Base-by-base conservation (phyloP, 108 stramenopile species). In the Cyclotella distinguenda region DNA sequence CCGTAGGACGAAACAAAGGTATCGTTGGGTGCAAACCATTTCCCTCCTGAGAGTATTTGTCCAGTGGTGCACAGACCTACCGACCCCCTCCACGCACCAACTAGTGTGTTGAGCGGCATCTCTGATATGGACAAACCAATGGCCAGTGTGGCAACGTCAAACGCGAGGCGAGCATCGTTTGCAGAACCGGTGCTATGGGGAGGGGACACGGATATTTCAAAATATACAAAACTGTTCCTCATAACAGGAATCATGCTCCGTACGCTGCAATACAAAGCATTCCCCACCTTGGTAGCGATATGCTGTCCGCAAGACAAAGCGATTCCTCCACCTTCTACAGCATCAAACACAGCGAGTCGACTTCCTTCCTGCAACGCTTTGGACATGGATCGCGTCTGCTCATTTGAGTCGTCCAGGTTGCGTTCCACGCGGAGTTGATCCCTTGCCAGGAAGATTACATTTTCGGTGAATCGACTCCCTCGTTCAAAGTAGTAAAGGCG, bases 51-150 rank as follows among this genome's bases (percentile, higher is more conserved):
- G 11, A 92, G 59, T 43, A 95, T 84, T 77, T 97, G 97, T 2
- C 97, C 97, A 10, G 93, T 95, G 7, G 86, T 89, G 71, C 97
- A 95, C 6, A 97, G 80, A 8, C 97, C 95, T 32, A 93, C 84
- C 38, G 88, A 89, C 27, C 94, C 91, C 64, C 89, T 91, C 90
- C 93, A 96, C 0, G 93, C 87, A 13, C 97, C 97, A 2, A 97
- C 97, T 7, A 96, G 81, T 12, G 95, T 94, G 68, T 93, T 93
- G 23, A 94, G 78, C 26, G 97, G 95, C 97, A 97, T 97, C 75
- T 97, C 97, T 38, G 88, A 80, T 4, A 95, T 97, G 18, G 93
- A 93, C 15, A 97, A 72, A 2, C 97, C 97, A 67, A 97, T 82
- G 15, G 90, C 84, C 46, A 97, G 60, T 15, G 88, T 82, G 38